phyloP scores from a whole-genome alignment of 768 basidiomycete species.

The Daedaleopsis nitida region DNA sequence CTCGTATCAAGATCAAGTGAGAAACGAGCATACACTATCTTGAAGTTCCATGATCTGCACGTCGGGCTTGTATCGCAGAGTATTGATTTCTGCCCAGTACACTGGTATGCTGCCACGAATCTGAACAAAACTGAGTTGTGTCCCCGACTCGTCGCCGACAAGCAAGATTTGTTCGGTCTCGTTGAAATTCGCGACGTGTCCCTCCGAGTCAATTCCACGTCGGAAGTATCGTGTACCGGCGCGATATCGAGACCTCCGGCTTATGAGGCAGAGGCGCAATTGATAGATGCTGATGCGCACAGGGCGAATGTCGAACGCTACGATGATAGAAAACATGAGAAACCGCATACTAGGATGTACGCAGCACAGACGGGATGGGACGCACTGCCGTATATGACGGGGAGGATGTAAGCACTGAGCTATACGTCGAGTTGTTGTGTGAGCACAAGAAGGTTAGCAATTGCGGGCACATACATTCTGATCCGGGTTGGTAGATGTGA shows the following conservation, averaged over 20 bases:
- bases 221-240: constrained; percentile 98
- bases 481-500: constrained; percentile 48
- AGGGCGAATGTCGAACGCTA: constrained; percentile 86
- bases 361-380: constrained; percentile 24
- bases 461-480: constrained; percentile 58
- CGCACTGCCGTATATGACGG: constrained; percentile 93
- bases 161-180: constrained; percentile 95
- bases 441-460: not conserved
- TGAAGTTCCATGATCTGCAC: constrained; percentile 93
- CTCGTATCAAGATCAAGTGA: constrained; percentile 1
- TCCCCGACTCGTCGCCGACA: constrained; percentile 56
- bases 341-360: not conserved
- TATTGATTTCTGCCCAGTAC: constrained; percentile 97
- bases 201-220: constrained; percentile 86
- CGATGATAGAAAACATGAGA: not conserved
- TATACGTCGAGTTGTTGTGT: constrained; percentile 36
- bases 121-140: constrained; percentile 86
- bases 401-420: constrained; percentile 89
- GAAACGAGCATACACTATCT: constrained; percentile 64
- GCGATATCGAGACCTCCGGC: constrained; percentile 90
- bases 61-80: constrained; percentile 93
- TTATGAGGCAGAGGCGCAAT: constrained; percentile 85
- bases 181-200: constrained; percentile 95
- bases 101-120: constrained; percentile 92
- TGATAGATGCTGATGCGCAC: constrained; percentile 75